Percentiles rank a stretch among this genome's conserved stretches.
These are phyloP conservation scores for Tetrahymena elliotti DNA, from an alignment of 73 alveolate species.

Conservation along the genomic window DNA sequence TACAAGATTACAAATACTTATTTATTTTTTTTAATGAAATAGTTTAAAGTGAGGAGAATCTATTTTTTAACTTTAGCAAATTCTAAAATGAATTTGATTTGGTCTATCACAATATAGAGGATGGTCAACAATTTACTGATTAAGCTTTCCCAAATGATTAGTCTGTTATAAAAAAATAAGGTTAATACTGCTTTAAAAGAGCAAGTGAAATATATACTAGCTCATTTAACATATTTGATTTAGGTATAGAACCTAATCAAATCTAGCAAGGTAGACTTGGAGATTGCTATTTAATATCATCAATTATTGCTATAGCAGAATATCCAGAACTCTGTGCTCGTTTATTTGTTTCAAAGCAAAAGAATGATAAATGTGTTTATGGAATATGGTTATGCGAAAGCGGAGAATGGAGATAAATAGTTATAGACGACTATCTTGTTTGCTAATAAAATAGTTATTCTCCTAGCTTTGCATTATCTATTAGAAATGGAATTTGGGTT, in stretches of 20 bases:
- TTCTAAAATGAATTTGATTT: not conserved
- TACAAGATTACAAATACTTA: not conserved
- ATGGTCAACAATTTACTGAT: not conserved
- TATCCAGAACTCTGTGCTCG: not conserved
- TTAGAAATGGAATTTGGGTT: not conserved
- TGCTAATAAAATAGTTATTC: not conserved
- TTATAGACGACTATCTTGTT: not conserved
- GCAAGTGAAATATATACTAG: not conserved
- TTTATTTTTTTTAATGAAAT: not conserved
- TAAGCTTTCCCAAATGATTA: not conserved
- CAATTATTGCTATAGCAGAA: not conserved
- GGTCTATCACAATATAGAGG: not conserved
- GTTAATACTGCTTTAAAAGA: not conserved
- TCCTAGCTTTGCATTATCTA: not conserved
- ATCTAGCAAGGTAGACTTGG: not conserved
- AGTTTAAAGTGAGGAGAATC: not conserved
- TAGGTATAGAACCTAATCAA: not conserved
- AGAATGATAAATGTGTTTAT: not conserved
- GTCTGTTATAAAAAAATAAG: not conserved
- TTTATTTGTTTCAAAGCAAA: not conserved
- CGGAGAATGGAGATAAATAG: not conserved
- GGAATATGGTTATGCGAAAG: not conserved
- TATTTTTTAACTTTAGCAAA: not conserved
- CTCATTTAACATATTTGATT: not conserved
- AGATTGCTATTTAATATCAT: not conserved